Evolutionary conservation across 1,284 basidiomycete genomes (phyloP).

Genomic region (Pseudozyma sp.): DNA sequence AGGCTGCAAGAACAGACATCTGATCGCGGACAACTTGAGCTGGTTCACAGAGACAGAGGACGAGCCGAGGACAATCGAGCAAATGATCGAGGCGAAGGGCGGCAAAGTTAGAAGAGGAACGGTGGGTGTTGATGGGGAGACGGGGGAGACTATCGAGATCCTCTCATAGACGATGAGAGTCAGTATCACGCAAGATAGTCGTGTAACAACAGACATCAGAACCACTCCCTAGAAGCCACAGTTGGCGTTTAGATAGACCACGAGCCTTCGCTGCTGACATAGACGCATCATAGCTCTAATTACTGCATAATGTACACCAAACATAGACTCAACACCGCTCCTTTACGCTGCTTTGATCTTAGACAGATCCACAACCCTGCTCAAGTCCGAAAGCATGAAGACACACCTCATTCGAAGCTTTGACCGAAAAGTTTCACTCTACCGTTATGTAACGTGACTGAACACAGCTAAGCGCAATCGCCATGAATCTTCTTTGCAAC

Average conservation of each 20-base stretch:
- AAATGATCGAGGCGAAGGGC: conserved; percentile 64
- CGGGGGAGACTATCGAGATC: conserved; percentile 66
- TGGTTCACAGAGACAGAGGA: conserved; percentile 64
- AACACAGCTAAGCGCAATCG: conserved; percentile 13
- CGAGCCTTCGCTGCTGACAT: not conserved
- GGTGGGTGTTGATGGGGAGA: conserved; percentile 47
- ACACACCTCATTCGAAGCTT: not conserved
- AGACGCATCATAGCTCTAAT: no score
- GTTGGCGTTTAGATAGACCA: not conserved
- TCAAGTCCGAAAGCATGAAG: no score
- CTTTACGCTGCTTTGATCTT: no score
- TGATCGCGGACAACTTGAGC: conserved; percentile 67
- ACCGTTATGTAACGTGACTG: not conserved
- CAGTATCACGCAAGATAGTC: no score
- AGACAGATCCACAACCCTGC: no score
- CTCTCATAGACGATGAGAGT: conserved; percentile 18
- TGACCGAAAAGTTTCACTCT: not conserved
- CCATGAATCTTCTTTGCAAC: conserved; percentile 36
- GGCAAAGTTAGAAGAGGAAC: conserved; percentile 58
- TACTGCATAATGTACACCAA: no score
- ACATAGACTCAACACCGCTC: no score
- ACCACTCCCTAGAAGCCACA: not conserved
- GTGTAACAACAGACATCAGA: no score
- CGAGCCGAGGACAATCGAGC: conserved; percentile 65
- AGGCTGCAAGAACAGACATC: conserved; percentile 80